Evolutionary conservation across 441 rosid genomes (phyloP).

Genomic region (Erysimum cheiri): DNA sequence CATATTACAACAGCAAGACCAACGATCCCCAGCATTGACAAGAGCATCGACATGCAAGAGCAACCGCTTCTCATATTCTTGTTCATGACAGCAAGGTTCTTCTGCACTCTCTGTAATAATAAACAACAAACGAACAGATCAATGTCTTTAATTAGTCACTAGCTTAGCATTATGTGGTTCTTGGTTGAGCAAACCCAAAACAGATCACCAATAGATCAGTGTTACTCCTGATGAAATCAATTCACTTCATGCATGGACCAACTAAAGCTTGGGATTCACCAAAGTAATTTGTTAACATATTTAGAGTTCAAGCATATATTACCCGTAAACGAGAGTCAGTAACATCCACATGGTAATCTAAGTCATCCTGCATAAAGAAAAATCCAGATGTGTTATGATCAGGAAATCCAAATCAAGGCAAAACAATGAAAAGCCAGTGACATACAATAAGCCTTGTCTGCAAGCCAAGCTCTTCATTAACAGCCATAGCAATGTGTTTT

Average conservation of each 20-base stretch:
- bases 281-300: not conserved
- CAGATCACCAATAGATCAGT: not conserved
- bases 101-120: slow-evolving; percentile 80
- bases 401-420: slow-evolving; percentile 11
- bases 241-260: slow-evolving; percentile 15
- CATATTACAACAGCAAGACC: slow-evolving; percentile 67
- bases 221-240: not conserved
- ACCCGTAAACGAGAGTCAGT: slow-evolving; percentile 91
- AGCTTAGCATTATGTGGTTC: not conserved
- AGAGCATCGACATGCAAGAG: slow-evolving; percentile 85
- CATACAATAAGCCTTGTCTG: slow-evolving; percentile 93
- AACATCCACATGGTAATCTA: slow-evolving; percentile 89
- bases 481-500: slow-evolving; percentile 93
- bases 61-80: slow-evolving; percentile 90
- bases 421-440: slow-evolving; percentile 15
- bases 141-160: slow-evolving; percentile 6
- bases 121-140: slow-evolving; percentile 18
- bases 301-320: slow-evolving; percentile 34
- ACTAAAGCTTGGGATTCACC: not conserved
- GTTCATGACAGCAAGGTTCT: slow-evolving; percentile 85
- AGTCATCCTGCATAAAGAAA: slow-evolving; percentile 73
- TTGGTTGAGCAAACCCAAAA: slow-evolving; percentile 23
- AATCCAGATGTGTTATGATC: not conserved
- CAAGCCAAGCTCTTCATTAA: slow-evolving; percentile 89
- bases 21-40: slow-evolving; percentile 77